Evolutionary conservation across 768 basidiomycete genomes (phyloP).

Genomic region (Tylopilus felleus): DNA sequence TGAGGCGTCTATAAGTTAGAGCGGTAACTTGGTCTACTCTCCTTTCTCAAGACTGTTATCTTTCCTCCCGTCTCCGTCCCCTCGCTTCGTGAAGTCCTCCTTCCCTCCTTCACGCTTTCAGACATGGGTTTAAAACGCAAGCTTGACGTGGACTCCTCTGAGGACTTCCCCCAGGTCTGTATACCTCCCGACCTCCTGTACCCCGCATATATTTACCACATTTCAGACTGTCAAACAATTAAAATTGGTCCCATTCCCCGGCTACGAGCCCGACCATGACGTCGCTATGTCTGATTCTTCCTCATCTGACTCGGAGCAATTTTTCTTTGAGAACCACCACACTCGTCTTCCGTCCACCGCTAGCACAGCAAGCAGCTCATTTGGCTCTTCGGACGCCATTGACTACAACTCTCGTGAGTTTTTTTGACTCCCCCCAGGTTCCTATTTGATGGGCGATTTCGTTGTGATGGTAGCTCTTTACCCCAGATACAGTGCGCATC

Average conservation of each 20-base stretch:
- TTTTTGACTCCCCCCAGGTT: neutral
- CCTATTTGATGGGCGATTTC: neutral
- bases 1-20: slow-evolving; percentile 29
- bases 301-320: slow-evolving; percentile 56
- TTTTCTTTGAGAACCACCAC: slow-evolving; percentile 51
- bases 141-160: slow-evolving; percentile 56
- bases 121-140: slow-evolving; percentile 77
- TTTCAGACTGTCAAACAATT: slow-evolving; percentile 61
- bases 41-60: slow-evolving; percentile 26
- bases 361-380: slow-evolving; percentile 52
- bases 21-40: slow-evolving; percentile 19
- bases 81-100: slow-evolving; percentile 1
- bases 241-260: slow-evolving; percentile 74
- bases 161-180: slow-evolving; percentile 47
- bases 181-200: slow-evolving; percentile 14
- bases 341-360: slow-evolving; percentile 62
- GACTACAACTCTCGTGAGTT: slow-evolving; percentile 47
- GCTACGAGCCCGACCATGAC: slow-evolving; percentile 59
- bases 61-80: slow-evolving; percentile 3
- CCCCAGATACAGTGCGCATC: slow-evolving; percentile 63
- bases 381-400: slow-evolving; percentile 47
- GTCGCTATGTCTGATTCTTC: slow-evolving; percentile 62
- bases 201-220: slow-evolving; percentile 16
- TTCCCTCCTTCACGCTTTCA: slow-evolving; percentile 11
- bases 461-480: slow-evolving; percentile 36